Evolutionary conservation across 1,284 basidiomycete species (phyloP).

Genomic region (Sanghuangporus sanghuang): DNA sequence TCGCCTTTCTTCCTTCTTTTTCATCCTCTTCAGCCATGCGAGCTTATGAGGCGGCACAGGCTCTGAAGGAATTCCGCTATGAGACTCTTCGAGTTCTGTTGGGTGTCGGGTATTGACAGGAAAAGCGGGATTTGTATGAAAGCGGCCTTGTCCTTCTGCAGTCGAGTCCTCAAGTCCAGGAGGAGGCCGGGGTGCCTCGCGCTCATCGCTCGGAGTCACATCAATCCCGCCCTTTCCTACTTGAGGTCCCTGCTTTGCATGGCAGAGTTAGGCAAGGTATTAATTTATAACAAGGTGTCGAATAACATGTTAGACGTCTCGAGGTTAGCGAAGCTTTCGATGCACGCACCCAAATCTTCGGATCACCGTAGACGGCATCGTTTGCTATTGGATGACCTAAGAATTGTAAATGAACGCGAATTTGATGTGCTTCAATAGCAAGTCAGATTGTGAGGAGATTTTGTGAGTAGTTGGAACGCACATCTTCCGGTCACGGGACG

Average conservation of each 20-base stretch:
- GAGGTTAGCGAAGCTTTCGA: too few species aligned
- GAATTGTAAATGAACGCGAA: slow-evolving; percentile 94
- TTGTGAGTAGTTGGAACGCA: slow-evolving; percentile 35
- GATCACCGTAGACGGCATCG: slow-evolving; percentile 81
- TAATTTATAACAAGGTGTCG: neutral
- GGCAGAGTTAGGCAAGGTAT: neutral
- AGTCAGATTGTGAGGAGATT: slow-evolving; percentile 1
- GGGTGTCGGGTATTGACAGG: neutral
- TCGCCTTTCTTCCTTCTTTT: neutral
- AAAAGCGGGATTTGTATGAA: neutral
- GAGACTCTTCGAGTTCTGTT: neutral
- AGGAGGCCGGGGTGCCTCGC: slow-evolving; percentile 59
- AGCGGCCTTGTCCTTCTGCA: slow-evolving; percentile 10
- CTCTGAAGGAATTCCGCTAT: neutral
- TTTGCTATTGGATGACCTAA: slow-evolving; percentile 93
- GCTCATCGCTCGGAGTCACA: slow-evolving; percentile 56
- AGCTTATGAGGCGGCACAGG: neutral
- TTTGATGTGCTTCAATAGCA: slow-evolving; percentile 72
- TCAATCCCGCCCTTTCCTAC: slow-evolving; percentile 84
- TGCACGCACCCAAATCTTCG: slow-evolving; percentile 70
- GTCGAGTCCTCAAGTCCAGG: slow-evolving; percentile 38
- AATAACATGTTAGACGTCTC: neutral
- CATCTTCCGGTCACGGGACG: slow-evolving; percentile 84
- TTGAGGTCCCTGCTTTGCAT: slow-evolving; percentile 50
- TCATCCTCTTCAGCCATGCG: neutral